A percentile compares a stretch with the other conserved stretches of the same genome.
Evolutionary conservation across 2,329 filamentous ascomycete species (phyloP).

Genomic region (Apiospora hydei): DNA sequence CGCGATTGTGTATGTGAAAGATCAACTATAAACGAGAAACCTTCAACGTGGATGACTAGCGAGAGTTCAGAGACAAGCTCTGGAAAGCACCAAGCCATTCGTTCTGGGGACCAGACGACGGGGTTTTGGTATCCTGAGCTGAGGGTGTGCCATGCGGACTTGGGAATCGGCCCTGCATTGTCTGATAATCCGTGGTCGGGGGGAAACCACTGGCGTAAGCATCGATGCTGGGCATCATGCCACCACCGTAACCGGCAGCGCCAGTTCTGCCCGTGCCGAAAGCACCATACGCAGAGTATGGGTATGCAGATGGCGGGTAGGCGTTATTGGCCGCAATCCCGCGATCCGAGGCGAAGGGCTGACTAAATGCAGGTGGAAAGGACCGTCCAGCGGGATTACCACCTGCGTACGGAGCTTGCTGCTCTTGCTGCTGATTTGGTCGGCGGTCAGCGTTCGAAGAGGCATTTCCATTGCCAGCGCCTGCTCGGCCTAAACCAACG

Average conservation of each 20-base stretch:
- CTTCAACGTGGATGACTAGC: slow-evolving; percentile 44
- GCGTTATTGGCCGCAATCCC: slow-evolving; percentile 47
- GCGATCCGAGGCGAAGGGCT: slow-evolving; percentile 52
- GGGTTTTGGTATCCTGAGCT: slow-evolving; percentile 43
- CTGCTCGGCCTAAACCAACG: slow-evolving; percentile 62
- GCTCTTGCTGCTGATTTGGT: slow-evolving; percentile 53
- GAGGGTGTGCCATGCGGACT: slow-evolving; percentile 42
- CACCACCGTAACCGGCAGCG: slow-evolving; percentile 47
- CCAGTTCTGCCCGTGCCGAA: slow-evolving; percentile 51
- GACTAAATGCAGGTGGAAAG: slow-evolving; percentile 52
- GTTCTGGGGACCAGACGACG: slow-evolving; percentile 51
- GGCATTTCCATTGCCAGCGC: slow-evolving; percentile 38
- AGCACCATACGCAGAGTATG: slow-evolving; percentile 52
- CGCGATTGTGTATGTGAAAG: slow-evolving; percentile 21
- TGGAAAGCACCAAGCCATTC: slow-evolving; percentile 74
- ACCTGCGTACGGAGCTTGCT: slow-evolving; percentile 47
- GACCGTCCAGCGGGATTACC: slow-evolving; percentile 48
- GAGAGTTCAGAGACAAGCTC: slow-evolving; percentile 74
- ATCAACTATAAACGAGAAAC: slow-evolving; percentile 43
- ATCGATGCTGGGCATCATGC: slow-evolving; percentile 50
- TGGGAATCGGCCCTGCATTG: slow-evolving; percentile 49
- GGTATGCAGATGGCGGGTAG: slow-evolving; percentile 49
- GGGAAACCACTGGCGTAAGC: slow-evolving; percentile 50
- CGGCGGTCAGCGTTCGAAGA: slow-evolving; percentile 53
- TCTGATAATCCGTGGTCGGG: slow-evolving; percentile 51